phyloP scores from a whole-genome alignment of 371 early-diverging fungal species.

The Haplosporangium sp. region DNA sequence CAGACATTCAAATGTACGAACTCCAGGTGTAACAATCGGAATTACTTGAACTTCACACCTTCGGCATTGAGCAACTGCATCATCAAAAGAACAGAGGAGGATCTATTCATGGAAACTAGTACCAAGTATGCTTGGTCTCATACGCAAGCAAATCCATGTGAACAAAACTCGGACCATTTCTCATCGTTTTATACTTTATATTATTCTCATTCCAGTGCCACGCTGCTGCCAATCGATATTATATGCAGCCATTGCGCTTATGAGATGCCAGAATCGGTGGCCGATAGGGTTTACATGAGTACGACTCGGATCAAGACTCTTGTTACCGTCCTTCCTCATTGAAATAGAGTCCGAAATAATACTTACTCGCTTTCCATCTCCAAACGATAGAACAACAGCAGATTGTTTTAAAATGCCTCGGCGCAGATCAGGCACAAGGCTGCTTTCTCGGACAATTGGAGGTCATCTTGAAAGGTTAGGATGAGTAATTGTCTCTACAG shows the following conservation, averaged over 20 bases:
- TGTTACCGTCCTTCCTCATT: too few species aligned
- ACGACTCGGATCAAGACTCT: background rate
- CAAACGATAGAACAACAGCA: constrained; percentile 23
- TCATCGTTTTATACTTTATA: background rate
- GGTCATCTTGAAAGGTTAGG: constrained; percentile 19
- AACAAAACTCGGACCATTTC: too few species aligned
- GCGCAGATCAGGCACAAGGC: constrained; percentile 1
- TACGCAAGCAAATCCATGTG: background rate
- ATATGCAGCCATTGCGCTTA: constrained; percentile 33
- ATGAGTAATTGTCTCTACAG: background rate
- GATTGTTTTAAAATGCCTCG: constrained; percentile 12
- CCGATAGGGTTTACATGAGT: constrained; percentile 42
- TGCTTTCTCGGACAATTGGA: constrained; percentile 35
- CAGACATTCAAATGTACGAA: constrained; percentile 39
- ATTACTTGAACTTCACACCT: constrained; percentile 41
- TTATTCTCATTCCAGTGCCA: constrained; percentile 5
- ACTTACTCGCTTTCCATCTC: background rate
- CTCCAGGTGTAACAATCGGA: constrained; percentile 35
- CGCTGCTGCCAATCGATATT: constrained; percentile 30
- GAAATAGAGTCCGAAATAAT: background rate
- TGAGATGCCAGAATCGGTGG: constrained; percentile 41
- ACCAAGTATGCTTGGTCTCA: constrained; percentile 14
- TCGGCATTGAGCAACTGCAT: constrained; percentile 11
- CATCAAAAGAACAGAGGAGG: constrained; percentile 41
- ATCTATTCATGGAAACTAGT: constrained; percentile 46